Evolutionary conservation across 2,329 filamentous ascomycete genomes (phyloP).

Genomic region (Xylariaceae sp.): DNA sequence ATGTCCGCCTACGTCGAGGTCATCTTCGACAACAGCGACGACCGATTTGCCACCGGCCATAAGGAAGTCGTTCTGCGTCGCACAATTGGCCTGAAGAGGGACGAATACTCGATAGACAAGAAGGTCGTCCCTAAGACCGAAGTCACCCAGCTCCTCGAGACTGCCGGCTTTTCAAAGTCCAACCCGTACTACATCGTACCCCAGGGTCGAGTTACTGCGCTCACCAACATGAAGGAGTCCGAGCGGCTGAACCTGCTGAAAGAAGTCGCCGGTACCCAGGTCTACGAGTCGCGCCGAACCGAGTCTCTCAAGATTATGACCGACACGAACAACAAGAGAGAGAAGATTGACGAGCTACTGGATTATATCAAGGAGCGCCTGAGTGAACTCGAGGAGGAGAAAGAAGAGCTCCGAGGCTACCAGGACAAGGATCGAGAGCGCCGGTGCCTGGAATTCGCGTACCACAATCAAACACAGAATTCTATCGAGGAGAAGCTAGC

Average conservation of each 20-base stretch:
- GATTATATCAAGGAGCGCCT: conserved; percentile 89
- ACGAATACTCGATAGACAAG: conserved; percentile 95
- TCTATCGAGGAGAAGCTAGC: conserved; percentile 74
- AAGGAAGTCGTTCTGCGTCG: conserved; percentile 86
- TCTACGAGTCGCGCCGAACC: conserved; percentile 86
- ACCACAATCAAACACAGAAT: conserved; percentile 84
- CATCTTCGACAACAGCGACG: conserved; percentile 96
- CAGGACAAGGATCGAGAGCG: conserved; percentile 93
- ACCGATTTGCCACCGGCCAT: conserved; percentile 89
- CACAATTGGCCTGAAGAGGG: conserved; percentile 96
- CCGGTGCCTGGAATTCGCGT: conserved; percentile 88
- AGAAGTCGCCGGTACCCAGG: conserved; percentile 96
- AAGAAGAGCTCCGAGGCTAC: conserved; percentile 88
- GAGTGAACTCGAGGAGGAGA: conserved; percentile 89
- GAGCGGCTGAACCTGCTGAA: conserved; percentile 88
- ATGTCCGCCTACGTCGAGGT: conserved; percentile 99
- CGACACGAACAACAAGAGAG: conserved; percentile 90
- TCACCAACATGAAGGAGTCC: conserved; percentile 98
- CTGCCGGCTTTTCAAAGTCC: conserved; percentile 91
- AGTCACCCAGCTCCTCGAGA: conserved; percentile 92
- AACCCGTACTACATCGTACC: conserved; percentile 99
- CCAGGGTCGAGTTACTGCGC: conserved; percentile 87
- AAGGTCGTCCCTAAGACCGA: conserved; percentile 94
- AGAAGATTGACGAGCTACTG: conserved; percentile 90
- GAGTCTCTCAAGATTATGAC: conserved; percentile 96